Evolutionary conservation across 192 early-diverging fungal species (phyloP).

Genomic region (Dimargaris xerosporica): DNA sequence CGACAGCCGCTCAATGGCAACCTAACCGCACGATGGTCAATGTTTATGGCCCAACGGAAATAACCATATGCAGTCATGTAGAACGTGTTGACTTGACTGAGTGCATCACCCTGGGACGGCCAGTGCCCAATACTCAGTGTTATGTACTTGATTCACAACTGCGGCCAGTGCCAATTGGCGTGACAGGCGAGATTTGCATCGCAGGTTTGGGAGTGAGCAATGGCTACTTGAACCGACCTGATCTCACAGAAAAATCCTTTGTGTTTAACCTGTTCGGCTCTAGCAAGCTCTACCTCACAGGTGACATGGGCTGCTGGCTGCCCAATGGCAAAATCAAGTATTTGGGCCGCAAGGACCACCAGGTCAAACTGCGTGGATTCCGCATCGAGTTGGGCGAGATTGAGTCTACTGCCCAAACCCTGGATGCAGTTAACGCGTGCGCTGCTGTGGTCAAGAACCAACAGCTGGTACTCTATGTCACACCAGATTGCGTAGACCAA

Average conservation of each 20-base stretch:
- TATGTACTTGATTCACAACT: conserved; percentile 17
- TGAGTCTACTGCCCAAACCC: not conserved
- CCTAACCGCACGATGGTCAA: conserved; percentile 14
- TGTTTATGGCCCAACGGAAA: conserved; percentile 23
- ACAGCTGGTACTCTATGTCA: not conserved
- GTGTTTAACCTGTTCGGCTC: conserved; percentile 20
- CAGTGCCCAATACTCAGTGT: conserved; percentile 12
- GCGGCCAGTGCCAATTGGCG: conserved; percentile 19
- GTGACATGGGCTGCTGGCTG: conserved; percentile 19
- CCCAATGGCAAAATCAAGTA: conserved; percentile 18
- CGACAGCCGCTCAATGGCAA: not conserved
- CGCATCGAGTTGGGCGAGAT: conserved; percentile 3
- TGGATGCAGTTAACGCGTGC: not conserved
- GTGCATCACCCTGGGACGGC: conserved; percentile 16
- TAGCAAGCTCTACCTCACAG: conserved; percentile 20
- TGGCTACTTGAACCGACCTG: not conserved
- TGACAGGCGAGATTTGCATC: conserved; percentile 21
- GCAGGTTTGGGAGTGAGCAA: conserved; percentile 1
- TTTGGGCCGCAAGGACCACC: conserved; percentile 18
- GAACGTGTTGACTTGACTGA: not conserved
- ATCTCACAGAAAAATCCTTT: conserved; percentile 14
- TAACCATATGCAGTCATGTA: conserved; percentile 8
- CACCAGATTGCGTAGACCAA: not conserved
- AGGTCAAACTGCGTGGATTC: conserved; percentile 5
- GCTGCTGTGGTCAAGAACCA: not conserved